These are phyloP conservation scores for Asterella californica DNA, from an alignment of 225 moss, liverwort and hornwort species.

Conservation along the genomic window DNA sequence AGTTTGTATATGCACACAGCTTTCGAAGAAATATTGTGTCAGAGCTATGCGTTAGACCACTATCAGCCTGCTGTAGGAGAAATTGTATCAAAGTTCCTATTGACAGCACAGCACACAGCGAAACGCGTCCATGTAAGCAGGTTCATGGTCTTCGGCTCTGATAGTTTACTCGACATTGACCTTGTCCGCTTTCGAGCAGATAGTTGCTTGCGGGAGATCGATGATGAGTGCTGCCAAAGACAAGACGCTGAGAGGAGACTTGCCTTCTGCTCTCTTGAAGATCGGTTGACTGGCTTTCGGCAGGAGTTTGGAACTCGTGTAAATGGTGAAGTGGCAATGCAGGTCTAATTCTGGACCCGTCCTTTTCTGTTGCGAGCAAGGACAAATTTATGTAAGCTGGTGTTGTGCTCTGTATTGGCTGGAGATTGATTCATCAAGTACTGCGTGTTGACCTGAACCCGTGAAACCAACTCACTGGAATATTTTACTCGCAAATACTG, in stretches of 20 bases:
- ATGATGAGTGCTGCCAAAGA: slow-evolving; percentile 44
- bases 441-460: no score
- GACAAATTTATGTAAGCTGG: neutral
- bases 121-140: neutral
- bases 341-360: slow-evolving; percentile 44
- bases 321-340: slow-evolving; percentile 69
- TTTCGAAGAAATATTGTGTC: no score
- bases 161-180: neutral
- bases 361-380: neutral
- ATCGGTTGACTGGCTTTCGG: slow-evolving; percentile 55
- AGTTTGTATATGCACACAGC: no score
- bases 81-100: neutral
- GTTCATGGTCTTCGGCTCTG: neutral
- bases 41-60: neutral
- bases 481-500: no score
- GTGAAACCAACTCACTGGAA: no score
- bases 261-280: slow-evolving; percentile 58
- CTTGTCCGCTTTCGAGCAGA: slow-evolving; percentile 38
- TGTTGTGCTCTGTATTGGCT: neutral
- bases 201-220: slow-evolving; percentile 50
- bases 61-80: neutral
- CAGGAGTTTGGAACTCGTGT: slow-evolving; percentile 76
- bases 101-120: no score
- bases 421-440: no score
- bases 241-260: slow-evolving; percentile 47